These are phyloP conservation scores for Solanum aculeatissimum DNA, from an alignment of 305 asterid species.

Conservation along the genomic window DNA sequence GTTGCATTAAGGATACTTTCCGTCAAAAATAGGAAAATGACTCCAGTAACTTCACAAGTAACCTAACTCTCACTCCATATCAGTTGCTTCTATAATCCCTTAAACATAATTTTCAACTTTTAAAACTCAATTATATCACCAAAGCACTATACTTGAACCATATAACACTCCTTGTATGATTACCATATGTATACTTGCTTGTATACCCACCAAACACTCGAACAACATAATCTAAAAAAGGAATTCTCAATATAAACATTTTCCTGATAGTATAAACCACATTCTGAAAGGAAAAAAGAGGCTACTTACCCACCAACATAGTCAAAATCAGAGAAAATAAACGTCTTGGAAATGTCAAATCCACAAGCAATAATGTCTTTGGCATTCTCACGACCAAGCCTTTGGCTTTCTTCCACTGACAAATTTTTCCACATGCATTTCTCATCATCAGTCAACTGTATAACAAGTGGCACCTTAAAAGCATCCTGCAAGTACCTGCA, in stretches of 20 bases:
- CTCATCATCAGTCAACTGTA: conserved; percentile 95
- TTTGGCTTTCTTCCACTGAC: conserved; percentile 81
- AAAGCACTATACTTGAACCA: background rate
- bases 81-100: background rate
- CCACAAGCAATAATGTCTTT: conserved; percentile 98
- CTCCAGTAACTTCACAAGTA: background rate
- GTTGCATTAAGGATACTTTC: background rate
- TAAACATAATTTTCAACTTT: background rate
- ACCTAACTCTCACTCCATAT: background rate
- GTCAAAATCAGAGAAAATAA: conserved; percentile 83
- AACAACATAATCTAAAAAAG: background rate
- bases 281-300: background rate
- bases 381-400: conserved; percentile 95
- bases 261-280: background rate
- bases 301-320: conserved; percentile 84
- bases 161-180: background rate
- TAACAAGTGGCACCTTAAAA: conserved; percentile 91
- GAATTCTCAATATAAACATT: background rate
- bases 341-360: conserved; percentile 80
- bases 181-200: background rate
- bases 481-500: conserved; percentile 87
- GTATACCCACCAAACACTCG: background rate
- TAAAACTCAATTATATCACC: background rate
- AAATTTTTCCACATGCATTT: conserved; percentile 95
- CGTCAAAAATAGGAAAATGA: background rate